Evolutionary conservation across 108 stramenopile genomes (phyloP), one percentile per base, ranked within the genome.

Genomic region (Stephanodiscus minutulus): DNA sequence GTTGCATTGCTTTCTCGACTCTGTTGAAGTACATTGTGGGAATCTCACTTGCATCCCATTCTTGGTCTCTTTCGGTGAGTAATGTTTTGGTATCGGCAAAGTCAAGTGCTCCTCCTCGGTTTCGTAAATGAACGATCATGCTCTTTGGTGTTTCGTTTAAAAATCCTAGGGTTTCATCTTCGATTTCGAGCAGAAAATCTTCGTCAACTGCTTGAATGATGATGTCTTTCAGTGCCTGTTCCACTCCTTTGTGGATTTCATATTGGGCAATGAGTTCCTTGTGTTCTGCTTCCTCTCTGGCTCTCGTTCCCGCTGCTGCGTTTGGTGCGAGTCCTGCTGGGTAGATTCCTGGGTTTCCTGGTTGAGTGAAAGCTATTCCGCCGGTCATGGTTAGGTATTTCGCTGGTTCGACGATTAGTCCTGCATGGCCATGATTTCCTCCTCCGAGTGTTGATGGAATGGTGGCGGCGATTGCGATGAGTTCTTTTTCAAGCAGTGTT

Each of bases 251-350:
- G 12, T 7, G 35, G 25, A 1, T 61, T 33, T 61, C 29, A 35
- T 35, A 61, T 1, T 61, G 59, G 7, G 3, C 35, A 1, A 31
- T 20, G 3, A 31, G 6, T 31, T 3, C 59, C 31, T 61, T 61
- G 7, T 61, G 59, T 33, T 61, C 59, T 0, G 59, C 59, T 33
- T 61, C n/a, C n/a, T n/a, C n/a, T n/a, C n/a, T n/a, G n/a, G n/a
- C n/a, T n/a, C n/a, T n/a, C n/a, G n/a, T n/a, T n/a, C 28, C 31
- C 25, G 8, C 12, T 33, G 59, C 7, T 29, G 9, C 29, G 59
- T 27, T 61, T 39, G 39, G 39, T 13, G 35, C 35, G 29, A 31
- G 8, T 1, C 31, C 59, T 33, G 13, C 7, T 61, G 59, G 59
- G 13, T 61, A 33, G 8, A 61, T 11, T 0, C 59, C 59, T 0